Evolutionary conservation across 352 stramenopile species (phyloP).

Genomic region (Paralagenidium karlingii): DNA sequence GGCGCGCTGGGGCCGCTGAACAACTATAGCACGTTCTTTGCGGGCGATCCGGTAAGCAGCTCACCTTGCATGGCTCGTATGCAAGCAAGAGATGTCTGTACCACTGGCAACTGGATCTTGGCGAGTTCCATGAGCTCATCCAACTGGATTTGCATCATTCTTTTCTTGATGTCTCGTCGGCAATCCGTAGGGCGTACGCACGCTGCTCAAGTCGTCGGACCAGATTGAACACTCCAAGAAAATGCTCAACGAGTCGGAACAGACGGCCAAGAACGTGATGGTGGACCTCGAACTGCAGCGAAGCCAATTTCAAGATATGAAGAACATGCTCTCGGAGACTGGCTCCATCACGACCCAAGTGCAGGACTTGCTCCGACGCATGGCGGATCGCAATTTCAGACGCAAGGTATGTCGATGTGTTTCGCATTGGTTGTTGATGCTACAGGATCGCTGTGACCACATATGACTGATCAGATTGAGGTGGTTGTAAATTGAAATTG

Average conservation of each 20-base stretch:
- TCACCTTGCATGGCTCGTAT: too few relatives aligned
- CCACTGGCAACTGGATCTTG: too few relatives aligned
- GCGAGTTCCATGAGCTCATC: too few relatives aligned
- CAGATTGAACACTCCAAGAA: slow-evolving; percentile 51
- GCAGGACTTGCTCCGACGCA: slow-evolving; percentile 47
- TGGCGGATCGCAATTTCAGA: slow-evolving; percentile 53
- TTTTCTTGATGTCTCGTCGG: too few relatives aligned
- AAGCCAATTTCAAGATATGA: slow-evolving; percentile 69
- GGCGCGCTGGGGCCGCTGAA: slow-evolving; percentile 8
- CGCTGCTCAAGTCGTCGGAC: too few relatives aligned
- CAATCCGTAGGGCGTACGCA: too few relatives aligned
- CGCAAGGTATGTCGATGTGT: slow-evolving; percentile 23
- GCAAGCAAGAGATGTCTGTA: too few relatives aligned
- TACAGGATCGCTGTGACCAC: too few relatives aligned
- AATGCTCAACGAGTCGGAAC: slow-evolving; percentile 46
- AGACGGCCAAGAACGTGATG: slow-evolving; percentile 54
- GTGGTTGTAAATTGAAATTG: too few relatives aligned
- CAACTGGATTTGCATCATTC: too few relatives aligned
- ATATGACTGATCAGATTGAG: too few relatives aligned
- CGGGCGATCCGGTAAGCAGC: slow-evolving; percentile 34
- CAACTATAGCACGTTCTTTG: slow-evolving; percentile 69
- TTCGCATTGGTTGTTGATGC: not conserved
- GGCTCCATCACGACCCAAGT: slow-evolving; percentile 51
- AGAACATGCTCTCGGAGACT: slow-evolving; percentile 66
- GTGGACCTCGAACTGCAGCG: slow-evolving; percentile 71